Evolutionary conservation across 352 stramenopile species (phyloP).

Genomic region (Poterioochromonas sp.): DNA sequence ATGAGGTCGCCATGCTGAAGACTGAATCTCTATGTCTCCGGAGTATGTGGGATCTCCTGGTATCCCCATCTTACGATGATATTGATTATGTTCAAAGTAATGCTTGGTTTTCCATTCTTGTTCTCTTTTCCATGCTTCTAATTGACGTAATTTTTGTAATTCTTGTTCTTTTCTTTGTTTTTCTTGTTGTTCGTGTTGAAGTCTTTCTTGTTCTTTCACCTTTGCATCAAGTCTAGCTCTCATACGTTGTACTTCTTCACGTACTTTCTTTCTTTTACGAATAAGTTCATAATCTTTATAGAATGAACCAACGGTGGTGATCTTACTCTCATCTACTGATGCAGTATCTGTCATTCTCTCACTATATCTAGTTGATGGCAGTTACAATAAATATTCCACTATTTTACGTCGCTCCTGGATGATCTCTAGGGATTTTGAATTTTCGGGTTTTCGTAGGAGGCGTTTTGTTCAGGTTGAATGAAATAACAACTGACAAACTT

Average conservation of each 20-base stretch:
- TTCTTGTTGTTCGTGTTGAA: not conserved
- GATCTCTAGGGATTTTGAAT: too few relatives aligned
- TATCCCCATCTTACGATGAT: not conserved
- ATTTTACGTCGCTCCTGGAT: too few relatives aligned
- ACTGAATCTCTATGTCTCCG: not conserved
- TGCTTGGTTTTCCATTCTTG: not conserved
- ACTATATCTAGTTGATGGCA: too few relatives aligned
- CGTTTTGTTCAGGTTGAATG: too few relatives aligned
- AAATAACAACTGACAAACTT: too few relatives aligned
- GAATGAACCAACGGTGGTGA: too few relatives aligned
- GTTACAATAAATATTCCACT: too few relatives aligned
- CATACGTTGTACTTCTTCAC: constrained; percentile 11
- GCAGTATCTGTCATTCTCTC: too few relatives aligned
- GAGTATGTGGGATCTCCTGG: not conserved
- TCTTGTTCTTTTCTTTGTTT: constrained; percentile 16
- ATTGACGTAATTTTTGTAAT: constrained; percentile 18
- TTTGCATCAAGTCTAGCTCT: not conserved
- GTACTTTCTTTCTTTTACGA: too few relatives aligned
- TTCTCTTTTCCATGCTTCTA: not conserved
- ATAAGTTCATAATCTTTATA: too few relatives aligned
- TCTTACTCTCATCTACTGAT: too few relatives aligned
- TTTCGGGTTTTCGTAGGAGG: too few relatives aligned
- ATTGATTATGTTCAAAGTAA: not conserved
- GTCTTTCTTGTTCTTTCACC: not conserved
- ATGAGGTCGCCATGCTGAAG: not conserved